These are phyloP conservation scores for Cucumis hystrix DNA, from an alignment of 306 rosid genomes.

Conservation along the genomic window DNA sequence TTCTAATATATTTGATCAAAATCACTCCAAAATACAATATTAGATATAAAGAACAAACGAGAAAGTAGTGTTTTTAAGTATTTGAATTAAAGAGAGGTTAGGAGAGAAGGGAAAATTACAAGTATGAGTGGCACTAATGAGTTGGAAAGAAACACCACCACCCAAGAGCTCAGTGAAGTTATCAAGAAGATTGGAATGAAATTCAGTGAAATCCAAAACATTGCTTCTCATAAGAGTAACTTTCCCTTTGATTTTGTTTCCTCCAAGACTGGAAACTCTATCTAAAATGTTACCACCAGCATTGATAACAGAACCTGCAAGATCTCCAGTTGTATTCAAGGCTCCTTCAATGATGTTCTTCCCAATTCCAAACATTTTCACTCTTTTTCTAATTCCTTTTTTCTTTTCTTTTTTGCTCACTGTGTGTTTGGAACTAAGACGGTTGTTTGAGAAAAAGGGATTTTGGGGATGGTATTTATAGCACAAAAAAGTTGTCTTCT, in stretches of 20 bases:
- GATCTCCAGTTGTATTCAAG: not conserved
- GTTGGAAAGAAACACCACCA: conserved; percentile 35
- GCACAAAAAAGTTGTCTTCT: not conserved
- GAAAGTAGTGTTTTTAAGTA: not conserved
- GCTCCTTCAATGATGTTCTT: not conserved
- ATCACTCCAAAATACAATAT: no score
- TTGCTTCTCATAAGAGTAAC: conserved; percentile 30
- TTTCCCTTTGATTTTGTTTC: conserved; percentile 28
- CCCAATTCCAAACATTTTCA: not conserved
- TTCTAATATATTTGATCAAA: no score
- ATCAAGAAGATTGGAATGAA: conserved; percentile 38
- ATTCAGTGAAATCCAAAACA: conserved; percentile 56
- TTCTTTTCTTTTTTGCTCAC: no score
- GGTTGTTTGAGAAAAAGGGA: not conserved
- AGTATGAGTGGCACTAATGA: conserved; percentile 26
- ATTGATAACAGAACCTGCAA: not conserved
- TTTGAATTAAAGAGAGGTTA: not conserved
- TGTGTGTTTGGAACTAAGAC: not conserved
- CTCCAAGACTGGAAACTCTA: not conserved
- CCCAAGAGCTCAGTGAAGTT: conserved; percentile 48
- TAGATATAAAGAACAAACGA: no score
- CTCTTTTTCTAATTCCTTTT: not conserved
- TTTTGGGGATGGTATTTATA: not conserved
- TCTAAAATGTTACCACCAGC: not conserved
- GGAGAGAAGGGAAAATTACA: not conserved